Evolutionary conservation across 2,329 filamentous ascomycete species (phyloP).

Genomic region (Talaromyces islandicus): DNA sequence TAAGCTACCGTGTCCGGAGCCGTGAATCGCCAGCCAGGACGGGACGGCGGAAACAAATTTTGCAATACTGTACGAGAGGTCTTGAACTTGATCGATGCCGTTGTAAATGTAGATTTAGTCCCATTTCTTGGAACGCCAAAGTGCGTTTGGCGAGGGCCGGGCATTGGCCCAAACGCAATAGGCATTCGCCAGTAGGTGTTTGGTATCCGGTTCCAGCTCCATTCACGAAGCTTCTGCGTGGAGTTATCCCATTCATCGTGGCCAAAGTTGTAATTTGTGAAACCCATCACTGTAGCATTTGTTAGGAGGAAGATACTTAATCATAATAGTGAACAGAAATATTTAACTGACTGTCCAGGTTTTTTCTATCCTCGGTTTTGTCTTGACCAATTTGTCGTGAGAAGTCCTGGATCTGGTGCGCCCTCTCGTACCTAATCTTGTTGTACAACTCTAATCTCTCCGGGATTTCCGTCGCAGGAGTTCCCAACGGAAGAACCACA

Average conservation of each 20-base stretch:
- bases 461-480: neutral
- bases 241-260: slow-evolving; percentile 56
- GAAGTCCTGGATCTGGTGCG: slow-evolving; percentile 52
- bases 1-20: slow-evolving; percentile 40
- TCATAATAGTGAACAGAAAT: too few relatives aligned
- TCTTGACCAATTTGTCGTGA: slow-evolving; percentile 51
- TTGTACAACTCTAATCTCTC: slow-evolving; percentile 39
- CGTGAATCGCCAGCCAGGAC: slow-evolving; percentile 36
- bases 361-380: slow-evolving; percentile 14
- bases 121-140: slow-evolving; percentile 22
- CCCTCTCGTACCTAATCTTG: slow-evolving; percentile 52
- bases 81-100: slow-evolving; percentile 46
- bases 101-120: slow-evolving; percentile 35
- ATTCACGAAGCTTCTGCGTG: slow-evolving; percentile 45
- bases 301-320: neutral
- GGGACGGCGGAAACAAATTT: slow-evolving; percentile 41
- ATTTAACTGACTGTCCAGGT: slow-evolving; percentile 2
- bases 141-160: slow-evolving; percentile 38
- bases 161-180: slow-evolving; percentile 42
- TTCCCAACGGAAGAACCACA: slow-evolving; percentile 48
- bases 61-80: slow-evolving; percentile 46
- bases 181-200: slow-evolving; percentile 42
- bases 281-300: slow-evolving; percentile 29
- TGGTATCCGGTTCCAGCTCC: slow-evolving; percentile 37
- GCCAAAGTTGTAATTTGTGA: slow-evolving; percentile 49